These are phyloP conservation scores for Pseudogymnoascus sp. DNA, from an alignment of 2,329 filamentous ascomycete genomes.

Conservation along the genomic window DNA sequence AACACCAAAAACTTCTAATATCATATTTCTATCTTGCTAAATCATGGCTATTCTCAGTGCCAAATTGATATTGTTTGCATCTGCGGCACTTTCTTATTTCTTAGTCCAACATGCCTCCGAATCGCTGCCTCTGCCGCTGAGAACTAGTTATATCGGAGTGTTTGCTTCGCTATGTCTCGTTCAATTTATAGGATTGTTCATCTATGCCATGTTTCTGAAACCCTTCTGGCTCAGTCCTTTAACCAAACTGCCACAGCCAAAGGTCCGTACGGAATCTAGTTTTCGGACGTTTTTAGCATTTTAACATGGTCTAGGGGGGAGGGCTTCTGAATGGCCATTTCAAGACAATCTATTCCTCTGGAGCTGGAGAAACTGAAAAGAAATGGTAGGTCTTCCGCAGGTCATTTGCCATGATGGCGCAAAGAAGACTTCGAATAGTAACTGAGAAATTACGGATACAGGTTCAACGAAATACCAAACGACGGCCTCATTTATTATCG, in stretches of 20 bases:
- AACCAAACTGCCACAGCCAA: conserved; percentile 47
- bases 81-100: no score
- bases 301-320: conserved; percentile 24
- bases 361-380: conserved; percentile 33
- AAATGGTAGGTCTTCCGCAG: conserved; percentile 27
- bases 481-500: conserved; percentile 63
- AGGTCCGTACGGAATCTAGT: conserved; percentile 31
- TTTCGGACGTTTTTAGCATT: not conserved
- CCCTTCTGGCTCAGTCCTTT: conserved; percentile 49
- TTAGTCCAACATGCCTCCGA: no score
- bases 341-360: conserved; percentile 29
- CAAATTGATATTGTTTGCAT: no score
- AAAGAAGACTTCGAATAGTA: no score
- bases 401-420: no score
- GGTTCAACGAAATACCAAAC: conserved; percentile 56
- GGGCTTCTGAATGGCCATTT: conserved; percentile 41
- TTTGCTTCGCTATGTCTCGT: conserved; percentile 34
- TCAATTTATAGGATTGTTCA: conserved; percentile 28
- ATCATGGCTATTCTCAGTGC: no score
- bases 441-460: conserved; percentile 11
- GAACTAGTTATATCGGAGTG: conserved; percentile 30
- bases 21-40: no score
- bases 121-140: no score
- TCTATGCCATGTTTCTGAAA: conserved; percentile 45
- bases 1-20: no score